Evolutionary conservation across 1,284 basidiomycete species (phyloP), one percentile per base, ranked within the genome.

Genomic region (Ustilago crameri): DNA sequence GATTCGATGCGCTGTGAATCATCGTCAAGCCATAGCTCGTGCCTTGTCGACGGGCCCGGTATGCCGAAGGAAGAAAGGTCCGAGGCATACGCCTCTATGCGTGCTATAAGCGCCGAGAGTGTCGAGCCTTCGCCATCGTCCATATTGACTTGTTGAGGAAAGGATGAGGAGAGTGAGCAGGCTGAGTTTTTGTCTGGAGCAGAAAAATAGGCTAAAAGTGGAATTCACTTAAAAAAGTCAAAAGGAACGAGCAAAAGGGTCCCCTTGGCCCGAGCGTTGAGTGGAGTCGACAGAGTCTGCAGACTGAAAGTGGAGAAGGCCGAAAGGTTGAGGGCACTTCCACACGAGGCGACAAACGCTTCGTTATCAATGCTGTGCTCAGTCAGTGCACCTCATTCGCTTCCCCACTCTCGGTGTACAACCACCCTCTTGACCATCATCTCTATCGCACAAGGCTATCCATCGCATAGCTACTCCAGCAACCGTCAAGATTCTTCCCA

Each of bases 31-130:
- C 70, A 73, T 1, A 37, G 27, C 3, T 43, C 32, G n/a, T 68
- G 53, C n/a, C 58, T 57, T 12, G 51, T 64, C 24, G 57, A 52
- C 1, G 61, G 32, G 3, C 50, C 62, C 2, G 61, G 55, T 1
- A 61, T 38, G 14, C 9, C 26, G 46, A 71, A 41, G 10, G 49
- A 51, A 4, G 50, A 5, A 14, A 62, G 45, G 38, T 65, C 58
- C 10, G 62, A 18, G 3, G 54, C 51, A 17, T 71, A 71, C 1
- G 53, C 38, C 38, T 71, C 67, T 5, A 65, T 50, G 4, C 67
- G 61, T 9, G 61, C 58, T 64, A 71, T 71, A 32, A 71, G 62
- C 3, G 23, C 18, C 12, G 64, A 66, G 5, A 56, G 24, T 4
- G 52, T 59, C 2, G 9, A 12, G n/a, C 38, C 14, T 9, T 9